Percentiles rank a stretch among this genome's conserved stretches.
Evolutionary conservation across 257 asterid genomes (phyloP).

Genomic region (Avicennia marina): DNA sequence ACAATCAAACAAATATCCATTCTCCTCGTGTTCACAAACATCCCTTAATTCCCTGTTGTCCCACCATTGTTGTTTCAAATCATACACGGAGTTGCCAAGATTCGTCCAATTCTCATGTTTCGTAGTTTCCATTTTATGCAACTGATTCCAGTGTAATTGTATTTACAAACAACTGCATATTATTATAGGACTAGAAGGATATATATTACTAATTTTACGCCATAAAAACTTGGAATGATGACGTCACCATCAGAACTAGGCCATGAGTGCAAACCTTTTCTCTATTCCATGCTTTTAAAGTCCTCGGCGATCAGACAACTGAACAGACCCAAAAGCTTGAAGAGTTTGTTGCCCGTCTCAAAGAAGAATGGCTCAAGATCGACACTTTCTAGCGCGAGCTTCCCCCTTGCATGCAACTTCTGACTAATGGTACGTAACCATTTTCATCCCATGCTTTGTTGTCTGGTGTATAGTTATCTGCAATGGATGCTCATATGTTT

Average conservation of each 20-base stretch:
- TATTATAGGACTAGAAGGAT: no score
- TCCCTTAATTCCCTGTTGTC: slow-evolving; percentile 34
- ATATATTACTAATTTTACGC: slow-evolving; percentile 17
- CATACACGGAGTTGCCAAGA: slow-evolving; percentile 5
- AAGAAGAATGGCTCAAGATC: slow-evolving; percentile 89
- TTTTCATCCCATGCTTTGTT: no score
- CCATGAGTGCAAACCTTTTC: slow-evolving; percentile 76
- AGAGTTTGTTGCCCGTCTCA: slow-evolving; percentile 69
- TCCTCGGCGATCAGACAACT: slow-evolving; percentile 48
- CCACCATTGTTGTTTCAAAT: slow-evolving; percentile 38
- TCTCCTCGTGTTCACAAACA: slow-evolving; percentile 58
- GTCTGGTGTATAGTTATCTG: no score
- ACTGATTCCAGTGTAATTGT: background rate
- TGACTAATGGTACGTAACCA: slow-evolving; percentile 56
- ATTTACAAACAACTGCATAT: background rate
- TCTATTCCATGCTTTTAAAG: slow-evolving; percentile 60
- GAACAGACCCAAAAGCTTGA: slow-evolving; percentile 63
- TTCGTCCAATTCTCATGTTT: background rate
- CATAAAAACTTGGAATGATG: slow-evolving; percentile 39
- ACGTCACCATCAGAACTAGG: slow-evolving; percentile 62
- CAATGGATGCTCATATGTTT: background rate
- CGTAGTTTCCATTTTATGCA: slow-evolving; percentile 6
- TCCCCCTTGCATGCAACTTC: slow-evolving; percentile 97
- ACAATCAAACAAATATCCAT: slow-evolving; percentile 37
- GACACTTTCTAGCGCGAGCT: slow-evolving; percentile 98